phyloP scores from a whole-genome alignment of 148 eudicot genomes.

The Rhododendron williamsianum region DNA sequence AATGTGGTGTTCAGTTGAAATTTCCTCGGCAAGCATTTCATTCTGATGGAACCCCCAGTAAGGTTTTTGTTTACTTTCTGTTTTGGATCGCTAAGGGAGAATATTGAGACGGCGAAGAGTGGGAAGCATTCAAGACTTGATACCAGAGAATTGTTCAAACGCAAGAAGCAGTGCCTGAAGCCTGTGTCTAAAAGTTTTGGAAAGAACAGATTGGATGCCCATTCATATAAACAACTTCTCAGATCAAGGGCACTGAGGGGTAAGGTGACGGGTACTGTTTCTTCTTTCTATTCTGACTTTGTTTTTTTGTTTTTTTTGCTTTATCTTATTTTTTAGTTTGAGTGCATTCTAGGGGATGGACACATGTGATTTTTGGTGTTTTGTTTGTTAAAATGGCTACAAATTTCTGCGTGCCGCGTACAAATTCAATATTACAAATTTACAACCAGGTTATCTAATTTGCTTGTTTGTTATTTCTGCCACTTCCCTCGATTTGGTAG shows the following conservation, averaged over 20 bases:
- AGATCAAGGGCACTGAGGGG: constrained; percentile 5
- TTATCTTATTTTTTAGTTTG: too few species aligned
- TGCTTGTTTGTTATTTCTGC: background rate
- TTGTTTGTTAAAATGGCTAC: too few species aligned
- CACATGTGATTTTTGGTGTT: too few species aligned
- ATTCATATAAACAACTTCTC: constrained; percentile 12
- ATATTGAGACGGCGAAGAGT: background rate
- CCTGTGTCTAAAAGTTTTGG: background rate
- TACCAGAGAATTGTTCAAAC: background rate
- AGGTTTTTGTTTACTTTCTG: background rate
- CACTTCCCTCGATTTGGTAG: constrained; percentile 10
- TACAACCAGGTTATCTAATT: background rate
- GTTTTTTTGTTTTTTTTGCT: background rate
- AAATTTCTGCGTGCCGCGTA: background rate
- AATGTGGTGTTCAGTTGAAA: background rate
- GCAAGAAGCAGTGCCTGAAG: background rate
- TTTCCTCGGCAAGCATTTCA: background rate
- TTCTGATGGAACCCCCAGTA: background rate
- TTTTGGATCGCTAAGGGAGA: background rate
- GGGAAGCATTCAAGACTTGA: constrained; percentile 3
- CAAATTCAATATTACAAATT: background rate
- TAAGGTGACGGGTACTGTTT: constrained; percentile 7
- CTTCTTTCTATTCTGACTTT: background rate
- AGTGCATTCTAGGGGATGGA: too few species aligned
- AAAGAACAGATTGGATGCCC: constrained; percentile 14